Evolutionary conservation across 1,284 basidiomycete genomes (phyloP).

Genomic region (Papiliotrema fonsecae): DNA sequence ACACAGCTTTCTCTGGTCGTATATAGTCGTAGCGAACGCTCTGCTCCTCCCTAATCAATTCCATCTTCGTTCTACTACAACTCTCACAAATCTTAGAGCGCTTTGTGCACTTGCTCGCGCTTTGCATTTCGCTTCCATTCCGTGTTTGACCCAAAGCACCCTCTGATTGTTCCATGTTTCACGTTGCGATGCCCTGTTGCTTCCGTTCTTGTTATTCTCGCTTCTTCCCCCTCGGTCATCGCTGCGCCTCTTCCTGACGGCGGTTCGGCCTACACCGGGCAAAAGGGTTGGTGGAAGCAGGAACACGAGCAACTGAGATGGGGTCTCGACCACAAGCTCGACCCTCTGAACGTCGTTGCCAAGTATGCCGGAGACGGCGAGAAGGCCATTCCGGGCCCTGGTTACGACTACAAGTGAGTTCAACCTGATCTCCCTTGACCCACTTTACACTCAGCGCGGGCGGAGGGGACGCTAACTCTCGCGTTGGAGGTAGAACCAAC

Average conservation of each 20-base stretch:
- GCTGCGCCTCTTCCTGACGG: slow-evolving; percentile 13
- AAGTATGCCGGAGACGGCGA: slow-evolving; percentile 29
- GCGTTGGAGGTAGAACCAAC: slow-evolving; percentile 30
- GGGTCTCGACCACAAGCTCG: slow-evolving; percentile 9
- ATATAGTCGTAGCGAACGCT: too few species aligned
- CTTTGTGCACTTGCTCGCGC: too few species aligned
- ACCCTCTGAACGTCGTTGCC: slow-evolving; percentile 9
- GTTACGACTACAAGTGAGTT: slow-evolving; percentile 18
- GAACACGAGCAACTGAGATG: slow-evolving; percentile 5
- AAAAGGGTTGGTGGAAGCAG: slow-evolving; percentile 19
- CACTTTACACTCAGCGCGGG: not conserved
- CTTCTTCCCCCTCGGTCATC: slow-evolving; percentile 15
- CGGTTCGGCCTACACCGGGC: slow-evolving; percentile 23
- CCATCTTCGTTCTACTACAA: too few species aligned
- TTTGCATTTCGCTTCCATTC: not conserved
- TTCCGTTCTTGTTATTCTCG: slow-evolving; percentile 13
- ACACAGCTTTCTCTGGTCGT: too few species aligned
- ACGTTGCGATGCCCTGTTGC: slow-evolving; percentile 23
- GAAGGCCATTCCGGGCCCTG: slow-evolving; percentile 23
- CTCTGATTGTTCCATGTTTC: too few species aligned
- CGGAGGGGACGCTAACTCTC: slow-evolving; percentile 28
- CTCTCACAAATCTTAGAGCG: too few species aligned
- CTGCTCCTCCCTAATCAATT: too few species aligned
- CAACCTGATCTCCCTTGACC: not conserved
- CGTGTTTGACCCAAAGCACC: too few species aligned